Base-by-base conservation (phyloP, 75 land plant species). In the Pinus tabuliformis region DNA sequence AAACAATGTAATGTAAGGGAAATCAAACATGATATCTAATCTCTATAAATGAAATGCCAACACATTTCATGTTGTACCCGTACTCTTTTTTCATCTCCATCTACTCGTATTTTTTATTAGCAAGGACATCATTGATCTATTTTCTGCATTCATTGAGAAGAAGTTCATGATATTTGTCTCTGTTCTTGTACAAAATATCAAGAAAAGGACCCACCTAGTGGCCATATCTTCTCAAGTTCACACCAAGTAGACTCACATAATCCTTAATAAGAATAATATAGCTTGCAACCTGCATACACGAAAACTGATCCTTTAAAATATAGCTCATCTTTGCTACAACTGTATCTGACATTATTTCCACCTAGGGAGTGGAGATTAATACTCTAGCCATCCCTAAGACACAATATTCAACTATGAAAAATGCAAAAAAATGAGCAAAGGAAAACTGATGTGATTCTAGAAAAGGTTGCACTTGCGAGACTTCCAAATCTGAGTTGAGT, bases 11-110 rank as follows among this genome's bases (percentile, higher is more conserved):
- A 97, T 84, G 73, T 86, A 97, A 52, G 99, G 99, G 84, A 97
- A 97, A 9, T 98, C 98, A 13, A 98, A 98, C 52, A 85, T 77
- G 24, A 92, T 93, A 65, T 95, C 95, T 2, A 90, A 83, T 13
- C 84, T 89, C 75, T 97, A 95, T 57, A 97, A 60, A 78, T 90
- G 93, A 78, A 97, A 97, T 13, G 95, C 83, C 6, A 92, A 81
- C 59, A 97, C 93, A 76, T 97, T 97, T 90, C 92, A 92, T 95
- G 26, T 89, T 89, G 78, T 97, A 97, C 87, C 95, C 99, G 52
- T 95, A 97, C 82, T 97, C 98, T 77, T 97, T 97, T 82, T 84
- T 92, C 95, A 97, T 94, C 71, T 92, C 76, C 99, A 97, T 97
- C 81, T 91, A 93, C 78, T 95, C 98, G 80, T 90, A 91, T 72